phyloP scores from a whole-genome alignment of 495 filamentous ascomycete genomes.

The Aspergillus biplanus region DNA sequence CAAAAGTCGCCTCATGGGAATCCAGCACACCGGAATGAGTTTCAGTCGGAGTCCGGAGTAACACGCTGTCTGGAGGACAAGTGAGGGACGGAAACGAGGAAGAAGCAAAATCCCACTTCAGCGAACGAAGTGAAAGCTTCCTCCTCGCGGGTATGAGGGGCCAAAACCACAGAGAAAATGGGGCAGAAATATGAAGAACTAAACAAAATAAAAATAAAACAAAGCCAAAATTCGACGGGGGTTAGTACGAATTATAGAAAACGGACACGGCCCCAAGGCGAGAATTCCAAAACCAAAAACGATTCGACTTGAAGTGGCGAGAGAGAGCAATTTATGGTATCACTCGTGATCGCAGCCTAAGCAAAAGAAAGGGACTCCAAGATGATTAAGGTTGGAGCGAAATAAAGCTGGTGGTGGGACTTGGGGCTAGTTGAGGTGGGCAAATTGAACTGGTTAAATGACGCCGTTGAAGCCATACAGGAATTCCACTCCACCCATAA shows the following conservation, averaged over 20 bases:
- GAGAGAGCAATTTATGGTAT: slow-evolving; percentile 16
- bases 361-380: slow-evolving; percentile 12
- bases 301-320: slow-evolving; percentile 20
- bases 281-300: background rate
- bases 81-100: slow-evolving; percentile 1
- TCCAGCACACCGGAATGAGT: background rate
- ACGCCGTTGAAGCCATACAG: slow-evolving; percentile 25
- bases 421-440: slow-evolving; percentile 13
- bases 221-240: background rate
- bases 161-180: background rate
- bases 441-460: slow-evolving; percentile 15
- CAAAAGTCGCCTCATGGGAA: slow-evolving; percentile 26
- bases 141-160: slow-evolving; percentile 3
- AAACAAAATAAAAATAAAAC: background rate
- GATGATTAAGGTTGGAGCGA: slow-evolving; percentile 23
- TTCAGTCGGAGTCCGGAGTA: background rate
- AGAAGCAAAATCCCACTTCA: slow-evolving; percentile 16
- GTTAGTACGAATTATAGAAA: slow-evolving; percentile 2
- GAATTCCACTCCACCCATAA: slow-evolving; percentile 16
- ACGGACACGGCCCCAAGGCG: background rate
- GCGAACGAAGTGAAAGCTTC: slow-evolving; percentile 8
- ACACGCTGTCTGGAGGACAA: slow-evolving; percentile 1
- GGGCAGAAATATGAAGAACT: background rate
- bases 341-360: slow-evolving; percentile 13
- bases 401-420: slow-evolving; percentile 14